These are phyloP conservation scores for Aspergillus fructus DNA, from an alignment of 2,329 filamentous ascomycete species.

Conservation along the genomic window DNA sequence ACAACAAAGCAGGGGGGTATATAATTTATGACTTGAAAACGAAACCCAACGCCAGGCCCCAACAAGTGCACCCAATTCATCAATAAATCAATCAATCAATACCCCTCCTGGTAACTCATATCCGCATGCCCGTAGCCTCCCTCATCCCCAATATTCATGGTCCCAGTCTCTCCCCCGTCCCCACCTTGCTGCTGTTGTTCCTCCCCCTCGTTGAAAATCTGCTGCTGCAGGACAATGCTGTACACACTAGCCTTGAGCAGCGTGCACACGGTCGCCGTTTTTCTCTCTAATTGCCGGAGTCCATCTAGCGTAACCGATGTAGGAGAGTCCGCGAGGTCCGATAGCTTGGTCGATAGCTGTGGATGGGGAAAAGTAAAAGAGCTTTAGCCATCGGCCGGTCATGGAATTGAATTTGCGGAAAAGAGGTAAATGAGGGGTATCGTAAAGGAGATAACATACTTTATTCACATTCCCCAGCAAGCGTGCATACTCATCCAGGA, in stretches of 20 bases:
- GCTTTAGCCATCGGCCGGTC: not conserved
- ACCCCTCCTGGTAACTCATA: conserved; percentile 23
- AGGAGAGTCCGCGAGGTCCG: conserved; percentile 61
- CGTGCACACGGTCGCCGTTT: conserved; percentile 93
- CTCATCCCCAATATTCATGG: conserved; percentile 20
- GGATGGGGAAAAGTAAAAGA: not conserved
- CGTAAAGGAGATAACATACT: conserved; percentile 47
- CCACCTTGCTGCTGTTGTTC: conserved; percentile 28
- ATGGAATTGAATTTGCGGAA: no score
- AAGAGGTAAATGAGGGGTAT: no score
- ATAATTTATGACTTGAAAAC: not conserved
- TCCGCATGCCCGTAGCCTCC: conserved; percentile 19
- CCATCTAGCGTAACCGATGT: conserved; percentile 75
- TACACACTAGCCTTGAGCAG: conserved; percentile 97
- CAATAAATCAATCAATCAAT: conserved; percentile 2
- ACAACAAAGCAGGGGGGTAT: conserved; percentile 2
- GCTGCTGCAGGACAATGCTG: conserved; percentile 96
- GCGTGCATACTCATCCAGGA: conserved; percentile 88
- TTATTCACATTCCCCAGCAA: conserved; percentile 88
- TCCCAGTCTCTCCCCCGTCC: conserved; percentile 19
- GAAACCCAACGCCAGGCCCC: conserved; percentile 13
- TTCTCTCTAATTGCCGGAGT: conserved; percentile 82
- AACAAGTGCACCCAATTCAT: conserved; percentile 1
- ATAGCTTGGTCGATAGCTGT: conserved; percentile 46
- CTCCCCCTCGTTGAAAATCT: conserved; percentile 69